These are phyloP conservation scores for Mycena latifolia DNA, from an alignment of 768 basidiomycete species.

Conservation along the genomic window DNA sequence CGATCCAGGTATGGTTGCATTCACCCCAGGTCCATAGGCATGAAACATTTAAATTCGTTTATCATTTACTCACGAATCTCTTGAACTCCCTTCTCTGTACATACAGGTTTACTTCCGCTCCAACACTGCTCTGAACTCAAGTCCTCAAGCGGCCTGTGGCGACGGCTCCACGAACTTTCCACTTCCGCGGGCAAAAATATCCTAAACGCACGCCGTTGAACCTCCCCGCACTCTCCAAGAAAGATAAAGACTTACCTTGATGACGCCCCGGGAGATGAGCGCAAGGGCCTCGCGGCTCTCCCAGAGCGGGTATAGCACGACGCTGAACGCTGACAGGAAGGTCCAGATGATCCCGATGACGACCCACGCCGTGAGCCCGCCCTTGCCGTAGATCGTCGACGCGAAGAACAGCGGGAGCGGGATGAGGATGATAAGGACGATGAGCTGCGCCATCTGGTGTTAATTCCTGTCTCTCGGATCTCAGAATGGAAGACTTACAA, in stretches of 20 bases:
- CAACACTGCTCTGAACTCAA: no score
- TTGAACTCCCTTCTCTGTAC: no score
- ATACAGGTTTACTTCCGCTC: no score
- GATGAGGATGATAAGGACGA: conserved; percentile 78
- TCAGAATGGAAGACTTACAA: conserved; percentile 57
- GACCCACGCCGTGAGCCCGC: conserved; percentile 85
- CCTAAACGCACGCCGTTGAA: conserved; percentile 42
- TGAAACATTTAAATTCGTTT: no score
- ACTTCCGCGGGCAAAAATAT: conserved; percentile 54
- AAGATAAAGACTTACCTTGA: conserved; percentile 61
- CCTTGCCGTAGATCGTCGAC: conserved; percentile 72
- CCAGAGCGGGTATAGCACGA: conserved; percentile 89
- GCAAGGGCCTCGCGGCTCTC: conserved; percentile 80
- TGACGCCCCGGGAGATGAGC: conserved; percentile 69
- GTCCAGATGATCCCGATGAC: conserved; percentile 86
- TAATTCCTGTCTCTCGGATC: not conserved
- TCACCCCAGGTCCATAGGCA: no score
- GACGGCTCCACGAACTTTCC: conserved; percentile 49
- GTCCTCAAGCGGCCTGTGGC: not conserved
- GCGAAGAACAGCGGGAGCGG: conserved; percentile 92
- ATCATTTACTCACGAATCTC: no score
- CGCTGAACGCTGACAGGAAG: conserved; percentile 79
- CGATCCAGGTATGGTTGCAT: no score
- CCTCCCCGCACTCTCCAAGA: not conserved
- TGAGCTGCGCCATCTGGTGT: conserved; percentile 47